Base-by-base conservation (phyloP, 495 filamentous ascomycete genomes). In the Peziza echinospora region DNA sequence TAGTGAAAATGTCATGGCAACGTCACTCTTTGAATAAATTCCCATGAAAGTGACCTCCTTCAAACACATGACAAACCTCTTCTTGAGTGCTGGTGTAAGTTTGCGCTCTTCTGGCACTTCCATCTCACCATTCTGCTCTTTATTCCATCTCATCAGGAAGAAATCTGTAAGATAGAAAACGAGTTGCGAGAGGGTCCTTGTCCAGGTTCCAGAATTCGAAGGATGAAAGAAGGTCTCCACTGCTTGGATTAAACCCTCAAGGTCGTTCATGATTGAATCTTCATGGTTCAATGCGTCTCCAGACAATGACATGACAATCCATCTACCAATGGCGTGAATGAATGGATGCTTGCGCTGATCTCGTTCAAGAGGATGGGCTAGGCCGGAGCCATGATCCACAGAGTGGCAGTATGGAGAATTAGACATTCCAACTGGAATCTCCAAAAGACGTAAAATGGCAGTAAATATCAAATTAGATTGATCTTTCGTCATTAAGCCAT, bases 191-290 rank as follows among this genome's bases (percentile, higher is more conserved):
- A 99, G 65, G 43, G 83, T 84, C 58, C 77, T 83, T 0, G 87
- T 93, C 89, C 89, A 99, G 30, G 58, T 64, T 7, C 89, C 89
- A 41, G 89, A 82, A 60, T 99, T 99, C 9, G 91, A 96, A 16
- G 89, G 89, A 52, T 99, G 89, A 67, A 93, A 99, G 64, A 96
- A 99, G 1, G 89, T 99, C 60, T 99, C 89, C 41, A 96, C 80
- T 11, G 84, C 91, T 58, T 96, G 79, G 51, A 99, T 83, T 30
- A 99, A 68, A 6, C 85, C 89, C 59, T 99, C 91, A 2, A 99
- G 73, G 49, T 79, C 82, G 22, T 78, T 69, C 51, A 97, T 61
- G 44, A 93, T 72, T 1, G 86, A 94, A 49, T 79, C 76, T 37
- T 74, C 68, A n/a, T 73, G 65, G 41, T 82, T 75, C 19, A 93